Evolutionary conservation across 139 green algal species (phyloP), one percentile per base, ranked within the genome.

Genomic region (Chlamydomonas sp.): DNA sequence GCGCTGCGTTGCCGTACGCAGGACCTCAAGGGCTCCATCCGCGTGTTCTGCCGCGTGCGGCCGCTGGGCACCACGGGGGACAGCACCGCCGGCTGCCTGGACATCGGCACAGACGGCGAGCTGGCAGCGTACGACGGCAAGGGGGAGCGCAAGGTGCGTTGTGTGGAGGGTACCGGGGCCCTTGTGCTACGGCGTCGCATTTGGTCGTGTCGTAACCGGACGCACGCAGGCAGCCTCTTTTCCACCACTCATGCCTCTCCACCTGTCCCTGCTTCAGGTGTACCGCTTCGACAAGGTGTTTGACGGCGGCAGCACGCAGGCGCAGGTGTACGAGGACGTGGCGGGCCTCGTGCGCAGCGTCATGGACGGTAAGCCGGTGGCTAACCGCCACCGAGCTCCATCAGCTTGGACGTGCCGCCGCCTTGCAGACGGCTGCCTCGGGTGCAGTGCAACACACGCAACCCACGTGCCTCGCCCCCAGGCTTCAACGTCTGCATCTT

Each of bases 401-500:
- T 49, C 31, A 49, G 31, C 31, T 49, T 49, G 31, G 31, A 49
- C 31, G 31, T 49, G 31, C 31, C 31, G 31, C 31, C 31, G 31
- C 0, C 31, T 49, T 49, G 31, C 31, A 49, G 31, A 49, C 31
- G 31, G 31, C 31, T 49, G 31, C 31, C 31, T 49, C 31, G 31
- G 31, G 31, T 49, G 31, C 31, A 49, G 31, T 49, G 31, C 31
- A 16, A 64, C 15, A 82, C 16, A 82, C 57, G 10, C 12, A 78
- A 10, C 79, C 18, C 57, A 78, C 59, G 49, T 78, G 5, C 7
- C 57, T 5, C 7, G 66, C 2, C 59, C 74, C 77, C 92, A 98
- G 96, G 96, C n/a, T 97, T 95, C 94, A 97, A 97, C 84, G 95
- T 97, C n/a, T 97, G 95, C 93, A 97, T 97, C 86, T 97, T 97